phyloP scores from a whole-genome alignment of 352 stramenopile species.

The Pythium volutum region DNA sequence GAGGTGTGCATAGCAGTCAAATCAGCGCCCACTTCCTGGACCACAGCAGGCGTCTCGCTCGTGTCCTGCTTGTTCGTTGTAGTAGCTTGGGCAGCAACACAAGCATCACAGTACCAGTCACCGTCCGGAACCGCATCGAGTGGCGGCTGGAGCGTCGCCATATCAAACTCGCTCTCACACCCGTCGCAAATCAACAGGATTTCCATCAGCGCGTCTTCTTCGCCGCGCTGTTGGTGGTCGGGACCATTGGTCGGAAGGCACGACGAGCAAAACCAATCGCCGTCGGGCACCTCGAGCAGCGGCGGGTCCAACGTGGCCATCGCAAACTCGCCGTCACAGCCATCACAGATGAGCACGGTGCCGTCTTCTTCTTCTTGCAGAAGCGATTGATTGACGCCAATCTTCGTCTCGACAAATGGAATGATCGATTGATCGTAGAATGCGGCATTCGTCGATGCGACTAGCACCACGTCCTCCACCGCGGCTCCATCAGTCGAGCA shows the following conservation, averaged over 20 bases:
- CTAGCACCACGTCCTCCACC: too few species aligned
- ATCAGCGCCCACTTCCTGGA: neutral
- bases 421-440: neutral
- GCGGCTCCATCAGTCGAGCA: neutral
- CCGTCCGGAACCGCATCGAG: conserved; percentile 39
- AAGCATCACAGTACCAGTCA: conserved; percentile 42
- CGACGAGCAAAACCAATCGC: conserved; percentile 46
- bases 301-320: conserved; percentile 48
- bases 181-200: conserved; percentile 72
- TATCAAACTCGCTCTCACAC: conserved; percentile 63
- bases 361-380: conserved; percentile 23
- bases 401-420: neutral
- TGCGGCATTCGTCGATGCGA: neutral
- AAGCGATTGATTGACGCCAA: neutral
- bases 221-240: neutral
- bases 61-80: neutral
- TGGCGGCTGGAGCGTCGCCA: conserved; percentile 41
- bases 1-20: neutral
- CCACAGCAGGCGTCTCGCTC: neutral
- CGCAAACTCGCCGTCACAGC: conserved; percentile 63
- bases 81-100: neutral
- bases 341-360: conserved; percentile 59
- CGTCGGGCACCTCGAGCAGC: conserved; percentile 38
- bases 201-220: conserved; percentile 1
- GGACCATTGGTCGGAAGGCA: conserved; percentile 1